Conservation (phyloP, 208 protist genomes). For the Crithidia bombi region DNA sequence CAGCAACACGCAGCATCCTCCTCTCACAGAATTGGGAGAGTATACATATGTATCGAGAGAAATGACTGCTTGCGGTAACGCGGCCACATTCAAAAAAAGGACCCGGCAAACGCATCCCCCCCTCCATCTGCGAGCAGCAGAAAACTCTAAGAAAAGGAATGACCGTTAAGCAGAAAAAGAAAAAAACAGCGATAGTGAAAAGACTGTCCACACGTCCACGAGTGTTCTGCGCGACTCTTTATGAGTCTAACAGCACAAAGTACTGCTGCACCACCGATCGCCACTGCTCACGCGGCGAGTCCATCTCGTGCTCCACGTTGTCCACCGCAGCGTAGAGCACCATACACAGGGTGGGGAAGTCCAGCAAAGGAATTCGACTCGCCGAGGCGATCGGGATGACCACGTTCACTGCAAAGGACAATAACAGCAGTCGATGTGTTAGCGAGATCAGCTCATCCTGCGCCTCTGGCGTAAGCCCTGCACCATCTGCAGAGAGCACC, state of each 20-base stretch:
- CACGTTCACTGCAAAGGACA: slow-evolving; percentile 68
- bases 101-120: too few relatives aligned
- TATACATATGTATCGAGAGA: too few relatives aligned
- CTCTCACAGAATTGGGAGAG: too few relatives aligned
- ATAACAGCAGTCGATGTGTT: slow-evolving; percentile 36
- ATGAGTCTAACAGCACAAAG: slow-evolving; percentile 44
- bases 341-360: slow-evolving; percentile 68
- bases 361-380: slow-evolving; percentile 52
- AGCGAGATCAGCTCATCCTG: slow-evolving; percentile 8
- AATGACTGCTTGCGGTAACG: too few relatives aligned
- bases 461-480: neutral
- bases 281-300: slow-evolving; percentile 43
- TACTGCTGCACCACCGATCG: slow-evolving; percentile 48
- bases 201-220: too few relatives aligned
- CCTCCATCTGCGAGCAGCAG: too few relatives aligned
- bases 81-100: too few relatives aligned
- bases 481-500: slow-evolving; percentile 8
- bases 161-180: neutral
- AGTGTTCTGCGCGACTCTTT: too few relatives aligned
- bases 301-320: slow-evolving; percentile 9
- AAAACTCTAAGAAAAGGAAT: neutral
- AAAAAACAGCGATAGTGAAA: slow-evolving; percentile 4
- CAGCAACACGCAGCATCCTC: neutral
- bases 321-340: slow-evolving; percentile 60
- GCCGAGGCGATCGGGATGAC: slow-evolving; percentile 53